A percentile compares a stretch with the other conserved stretches of the same genome.
phyloP scores from a whole-genome alignment of 306 rosid genomes.

The Albizia julibrissin region DNA sequence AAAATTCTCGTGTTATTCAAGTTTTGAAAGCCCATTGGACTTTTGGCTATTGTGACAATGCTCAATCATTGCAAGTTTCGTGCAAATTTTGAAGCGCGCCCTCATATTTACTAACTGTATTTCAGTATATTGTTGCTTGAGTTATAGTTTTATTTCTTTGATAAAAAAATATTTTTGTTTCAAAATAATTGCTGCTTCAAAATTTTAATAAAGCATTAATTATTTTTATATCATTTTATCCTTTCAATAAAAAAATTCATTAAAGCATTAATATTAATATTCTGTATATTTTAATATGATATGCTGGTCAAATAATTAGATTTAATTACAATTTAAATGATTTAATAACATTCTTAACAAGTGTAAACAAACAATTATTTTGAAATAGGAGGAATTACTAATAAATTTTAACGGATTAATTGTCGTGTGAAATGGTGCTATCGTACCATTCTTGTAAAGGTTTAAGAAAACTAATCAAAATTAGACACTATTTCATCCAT shows the following conservation, averaged over 20 bases:
- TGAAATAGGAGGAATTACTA: background rate
- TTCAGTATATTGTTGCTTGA: too few relatives aligned
- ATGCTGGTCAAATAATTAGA: too few relatives aligned
- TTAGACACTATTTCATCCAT: background rate
- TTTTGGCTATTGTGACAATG: too few relatives aligned
- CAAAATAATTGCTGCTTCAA: too few relatives aligned
- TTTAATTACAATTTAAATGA: background rate
- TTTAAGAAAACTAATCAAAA: background rate
- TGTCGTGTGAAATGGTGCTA: background rate
- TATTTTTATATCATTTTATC: background rate
- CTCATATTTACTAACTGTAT: too few relatives aligned
- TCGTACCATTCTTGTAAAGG: background rate
- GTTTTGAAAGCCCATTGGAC: too few relatives aligned
- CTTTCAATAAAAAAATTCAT: background rate
- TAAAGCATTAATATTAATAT: background rate
- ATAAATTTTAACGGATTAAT: background rate
- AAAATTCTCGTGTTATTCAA: too few relatives aligned
- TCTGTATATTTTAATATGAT: too few relatives aligned
- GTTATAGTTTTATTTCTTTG: too few relatives aligned
- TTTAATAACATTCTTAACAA: background rate
- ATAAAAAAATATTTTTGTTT: too few relatives aligned
- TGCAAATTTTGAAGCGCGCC: too few relatives aligned
- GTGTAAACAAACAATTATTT: background rate
- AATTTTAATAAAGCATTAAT: background rate
- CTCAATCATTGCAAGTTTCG: too few relatives aligned